Base-by-base conservation (phyloP, 108 stramenopile species). In the Fistulifera solaris region DNA sequence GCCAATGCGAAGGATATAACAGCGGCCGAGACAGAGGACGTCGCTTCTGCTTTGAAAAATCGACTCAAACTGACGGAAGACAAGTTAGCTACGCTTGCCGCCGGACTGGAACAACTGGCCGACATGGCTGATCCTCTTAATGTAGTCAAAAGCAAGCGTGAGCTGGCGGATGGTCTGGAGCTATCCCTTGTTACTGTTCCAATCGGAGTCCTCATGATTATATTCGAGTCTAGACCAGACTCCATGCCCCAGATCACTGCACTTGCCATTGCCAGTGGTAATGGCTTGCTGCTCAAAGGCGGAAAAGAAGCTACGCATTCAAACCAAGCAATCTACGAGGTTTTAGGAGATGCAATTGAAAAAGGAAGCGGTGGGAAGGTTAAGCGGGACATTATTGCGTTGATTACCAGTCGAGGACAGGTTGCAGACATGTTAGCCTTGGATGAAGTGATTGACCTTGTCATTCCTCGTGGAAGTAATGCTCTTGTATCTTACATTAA, bases 221-320 rank as follows among this genome's bases (percentile, higher is more conserved):
- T 99, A 43, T 99, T 99, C 54, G 98, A 99, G 62, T 85, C 86
- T 21, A 69, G 98, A 39, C 98, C 98, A 24, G 98, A 99, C 70
- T 94, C 93, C 24, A 89, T 97, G 69, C 95, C 97, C 10, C 98
- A 99, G 76, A 99, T 99, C 63, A 85, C 95, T 23, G 83, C 95
- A 2, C 83, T 98, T 23, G 91, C 94, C n/a, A 58, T 99, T 25
- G 91, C 94, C 14, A 89, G 89, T 55, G 96, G 96, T 1, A 98
- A 98, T 76, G 96, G 96, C 0, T 67, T 99, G 8, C 60, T 99
- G 19, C 77, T 99, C 18, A 99, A 99, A 59, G 98, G 98, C 15
- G 98, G 98, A 21, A 97, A 93, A 61, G 98, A 99, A 54, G 98
- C 98, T 3, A 58, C 61, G 21, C 66, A 77, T 56, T 96, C 96